Evolutionary conservation across 2,329 filamentous ascomycete species (phyloP).

Genomic region (Penicillium sp.): DNA sequence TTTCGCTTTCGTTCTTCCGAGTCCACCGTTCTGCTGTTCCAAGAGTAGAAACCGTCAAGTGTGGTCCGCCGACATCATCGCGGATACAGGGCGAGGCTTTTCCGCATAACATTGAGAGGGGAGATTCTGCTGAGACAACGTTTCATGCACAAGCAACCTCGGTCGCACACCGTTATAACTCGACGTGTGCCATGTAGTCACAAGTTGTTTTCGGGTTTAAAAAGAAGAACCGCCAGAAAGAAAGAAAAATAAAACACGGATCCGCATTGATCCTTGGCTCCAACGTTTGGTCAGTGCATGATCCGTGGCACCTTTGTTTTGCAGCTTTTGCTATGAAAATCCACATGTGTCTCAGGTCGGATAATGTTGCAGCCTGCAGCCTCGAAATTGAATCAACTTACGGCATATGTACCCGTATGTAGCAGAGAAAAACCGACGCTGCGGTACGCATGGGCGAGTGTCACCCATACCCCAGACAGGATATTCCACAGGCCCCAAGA

Average conservation of each 20-base stretch:
- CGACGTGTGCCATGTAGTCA: not conserved
- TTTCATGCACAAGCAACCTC: not conserved
- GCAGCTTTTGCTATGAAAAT: too few species aligned
- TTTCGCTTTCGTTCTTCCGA: not conserved
- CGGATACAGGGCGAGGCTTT: constrained; percentile 3
- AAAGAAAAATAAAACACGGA: not conserved
- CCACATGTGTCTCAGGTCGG: not conserved
- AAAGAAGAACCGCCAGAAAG: constrained; percentile 1
- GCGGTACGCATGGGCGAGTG: not conserved
- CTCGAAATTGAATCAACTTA: not conserved
- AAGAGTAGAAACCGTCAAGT: constrained; percentile 11
- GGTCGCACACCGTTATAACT: not conserved
- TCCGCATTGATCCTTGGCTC: constrained; percentile 6
- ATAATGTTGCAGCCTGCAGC: not conserved
- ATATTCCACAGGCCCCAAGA: not conserved
- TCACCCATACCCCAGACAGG: not conserved
- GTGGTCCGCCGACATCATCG: constrained; percentile 12
- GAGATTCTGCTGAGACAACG: not conserved
- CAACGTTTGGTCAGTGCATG: too few species aligned
- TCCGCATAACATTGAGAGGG: not conserved
- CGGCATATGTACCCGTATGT: too few species aligned
- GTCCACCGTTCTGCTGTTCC: constrained; percentile 1
- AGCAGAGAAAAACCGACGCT: too few species aligned
- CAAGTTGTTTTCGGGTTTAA: not conserved
- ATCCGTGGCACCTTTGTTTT: too few species aligned